Evolutionary conservation across 2,329 filamentous ascomycete species (phyloP).

Genomic region (Pseudohalonectria lignicola): DNA sequence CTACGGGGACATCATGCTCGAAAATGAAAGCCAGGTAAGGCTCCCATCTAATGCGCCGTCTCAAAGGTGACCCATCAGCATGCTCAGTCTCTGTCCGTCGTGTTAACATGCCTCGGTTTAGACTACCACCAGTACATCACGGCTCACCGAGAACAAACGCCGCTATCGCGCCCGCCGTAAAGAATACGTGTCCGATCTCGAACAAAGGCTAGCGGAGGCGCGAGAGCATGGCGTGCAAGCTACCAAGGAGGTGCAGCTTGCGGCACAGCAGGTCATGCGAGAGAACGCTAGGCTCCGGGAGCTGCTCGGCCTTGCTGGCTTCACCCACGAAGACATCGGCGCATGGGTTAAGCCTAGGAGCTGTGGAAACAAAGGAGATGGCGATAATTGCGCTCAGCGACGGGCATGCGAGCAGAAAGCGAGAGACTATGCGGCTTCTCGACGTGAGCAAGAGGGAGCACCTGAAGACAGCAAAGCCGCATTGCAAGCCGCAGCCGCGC

Average conservation of each 20-base stretch:
- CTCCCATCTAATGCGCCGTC: too few relatives aligned
- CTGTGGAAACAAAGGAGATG: neutral
- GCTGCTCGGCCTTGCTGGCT: constrained; percentile 5
- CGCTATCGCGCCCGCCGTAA: constrained; percentile 8
- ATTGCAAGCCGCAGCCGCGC: too few relatives aligned
- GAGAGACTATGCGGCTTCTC: too few relatives aligned
- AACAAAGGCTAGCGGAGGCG: constrained; percentile 5
- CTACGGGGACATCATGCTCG: too few relatives aligned
- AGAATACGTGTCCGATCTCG: constrained; percentile 8
- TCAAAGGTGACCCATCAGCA: too few relatives aligned
- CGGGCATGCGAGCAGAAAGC: too few relatives aligned
- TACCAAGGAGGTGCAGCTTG: constrained; percentile 8
- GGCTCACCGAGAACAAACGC: constrained; percentile 9
- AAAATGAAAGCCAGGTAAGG: too few relatives aligned
- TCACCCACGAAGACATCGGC: constrained; percentile 5
- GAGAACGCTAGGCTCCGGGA: constrained; percentile 6
- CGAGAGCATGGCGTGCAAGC: constrained; percentile 6
- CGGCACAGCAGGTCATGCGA: constrained; percentile 5
- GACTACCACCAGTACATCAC: too few relatives aligned
- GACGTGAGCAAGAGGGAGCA: too few relatives aligned
- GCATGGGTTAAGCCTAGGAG: neutral
- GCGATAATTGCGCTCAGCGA: neutral
- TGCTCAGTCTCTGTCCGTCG: too few relatives aligned
- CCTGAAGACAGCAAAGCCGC: too few relatives aligned
- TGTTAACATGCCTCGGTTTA: too few relatives aligned